A percentile compares a stretch with the other conserved stretches of the same genome.
Evolutionary conservation across 1,139 yeast genomes (phyloP).

Genomic region (Candida gigantensis): DNA sequence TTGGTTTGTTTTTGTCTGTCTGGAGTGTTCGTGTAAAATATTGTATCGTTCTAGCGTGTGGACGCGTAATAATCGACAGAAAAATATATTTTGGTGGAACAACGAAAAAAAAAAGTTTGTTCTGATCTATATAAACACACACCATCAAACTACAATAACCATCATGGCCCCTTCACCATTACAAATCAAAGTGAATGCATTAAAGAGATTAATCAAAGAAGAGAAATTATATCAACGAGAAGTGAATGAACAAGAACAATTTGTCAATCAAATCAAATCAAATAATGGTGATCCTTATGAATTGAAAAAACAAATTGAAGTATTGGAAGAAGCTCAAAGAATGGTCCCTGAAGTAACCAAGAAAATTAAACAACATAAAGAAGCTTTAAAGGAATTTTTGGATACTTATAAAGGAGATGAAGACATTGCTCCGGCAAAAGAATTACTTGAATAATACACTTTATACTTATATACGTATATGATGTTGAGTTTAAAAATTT

Average conservation of each 20-base stretch:
- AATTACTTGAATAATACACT: slow-evolving; percentile 19
- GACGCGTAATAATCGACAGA: too few relatives aligned
- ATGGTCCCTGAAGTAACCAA: slow-evolving; percentile 64
- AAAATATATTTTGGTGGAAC: too few relatives aligned
- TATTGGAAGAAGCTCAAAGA: slow-evolving; percentile 66
- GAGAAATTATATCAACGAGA: slow-evolving; percentile 65
- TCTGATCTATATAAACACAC: not conserved
- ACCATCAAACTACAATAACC: too few relatives aligned
- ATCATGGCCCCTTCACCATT: slow-evolving; percentile 75
- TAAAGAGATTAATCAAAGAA: slow-evolving; percentile 74
- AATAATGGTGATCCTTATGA: slow-evolving; percentile 65
- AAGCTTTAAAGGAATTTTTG: slow-evolving; percentile 38
- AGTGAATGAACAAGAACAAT: slow-evolving; percentile 57
- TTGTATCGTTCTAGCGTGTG: too few relatives aligned
- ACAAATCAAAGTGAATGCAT: slow-evolving; percentile 75
- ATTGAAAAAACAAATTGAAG: slow-evolving; percentile 63
- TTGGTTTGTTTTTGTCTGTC: not conserved
- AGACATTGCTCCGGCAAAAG: slow-evolving; percentile 44
- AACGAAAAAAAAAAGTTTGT: too few relatives aligned
- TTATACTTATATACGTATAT: too few relatives aligned
- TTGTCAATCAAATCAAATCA: slow-evolving; percentile 44
- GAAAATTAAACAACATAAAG: slow-evolving; percentile 52
- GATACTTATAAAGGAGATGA: slow-evolving; percentile 48
- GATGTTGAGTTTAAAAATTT: slow-evolving; percentile 1
- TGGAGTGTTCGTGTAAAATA: too few relatives aligned